Evolutionary conservation across 345 rosid species (phyloP).

Genomic region (Eutrema japonicum): DNA sequence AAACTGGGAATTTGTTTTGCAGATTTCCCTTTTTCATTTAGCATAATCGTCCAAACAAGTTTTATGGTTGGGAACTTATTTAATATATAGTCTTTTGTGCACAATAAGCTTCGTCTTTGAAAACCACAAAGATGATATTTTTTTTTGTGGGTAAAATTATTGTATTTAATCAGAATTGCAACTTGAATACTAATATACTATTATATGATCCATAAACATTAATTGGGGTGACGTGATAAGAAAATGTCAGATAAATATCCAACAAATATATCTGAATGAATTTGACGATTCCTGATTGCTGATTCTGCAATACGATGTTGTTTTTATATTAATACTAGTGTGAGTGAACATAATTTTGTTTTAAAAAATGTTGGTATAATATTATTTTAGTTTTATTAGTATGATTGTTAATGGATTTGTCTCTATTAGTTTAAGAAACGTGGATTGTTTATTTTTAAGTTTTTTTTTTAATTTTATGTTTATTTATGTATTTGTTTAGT

Average conservation of each 20-base stretch:
- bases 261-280: constrained; percentile 12
- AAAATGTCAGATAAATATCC: constrained; percentile 28
- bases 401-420: no score
- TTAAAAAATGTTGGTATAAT: no score
- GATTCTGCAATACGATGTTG: constrained; percentile 35
- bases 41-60: not conserved
- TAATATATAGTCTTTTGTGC: not conserved
- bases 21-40: no score
- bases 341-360: no score
- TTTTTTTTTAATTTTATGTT: no score
- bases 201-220: constrained; percentile 17
- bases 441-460: no score
- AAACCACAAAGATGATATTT: not conserved
- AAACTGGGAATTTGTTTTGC: no score
- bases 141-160: not conserved
- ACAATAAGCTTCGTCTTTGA: not conserved
- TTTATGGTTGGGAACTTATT: not conserved
- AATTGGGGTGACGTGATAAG: constrained; percentile 18
- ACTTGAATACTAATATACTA: constrained; percentile 18
- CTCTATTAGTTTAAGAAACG: no score
- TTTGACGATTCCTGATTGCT: constrained; percentile 31
- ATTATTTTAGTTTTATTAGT: no score
- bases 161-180: not conserved
- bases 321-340: no score
- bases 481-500: no score